Conservation (phyloP, 306 rosid species). For the Medicago arabica region DNA sequence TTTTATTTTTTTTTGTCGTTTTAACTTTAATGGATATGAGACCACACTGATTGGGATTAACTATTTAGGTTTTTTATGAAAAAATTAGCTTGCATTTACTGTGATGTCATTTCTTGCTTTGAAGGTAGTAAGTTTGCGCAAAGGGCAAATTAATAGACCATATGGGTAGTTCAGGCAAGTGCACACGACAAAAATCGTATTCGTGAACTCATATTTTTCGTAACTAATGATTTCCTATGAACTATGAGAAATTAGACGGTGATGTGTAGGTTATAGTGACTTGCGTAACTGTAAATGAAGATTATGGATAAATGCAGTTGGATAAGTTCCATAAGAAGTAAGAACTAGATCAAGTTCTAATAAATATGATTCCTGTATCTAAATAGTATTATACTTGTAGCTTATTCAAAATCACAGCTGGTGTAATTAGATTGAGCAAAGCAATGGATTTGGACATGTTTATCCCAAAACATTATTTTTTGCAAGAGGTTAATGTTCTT, state of each 20-base stretch:
- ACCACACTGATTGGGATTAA: neutral
- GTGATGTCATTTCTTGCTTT: no score
- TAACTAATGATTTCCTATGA: conserved; percentile 2
- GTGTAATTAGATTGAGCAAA: no score
- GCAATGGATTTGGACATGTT: no score
- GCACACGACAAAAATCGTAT: neutral
- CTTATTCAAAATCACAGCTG: no score
- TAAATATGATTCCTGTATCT: no score
- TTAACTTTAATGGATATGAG: conserved; percentile 12
- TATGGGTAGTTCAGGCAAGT: no score
- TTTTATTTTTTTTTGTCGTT: no score
- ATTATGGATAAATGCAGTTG: neutral
- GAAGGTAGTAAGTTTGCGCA: no score
- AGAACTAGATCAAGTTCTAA: neutral
- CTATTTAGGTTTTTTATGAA: neutral
- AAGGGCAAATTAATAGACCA: no score
- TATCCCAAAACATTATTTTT: no score
- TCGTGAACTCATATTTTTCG: neutral
- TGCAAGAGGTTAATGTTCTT: neutral
- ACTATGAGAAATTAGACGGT: neutral
- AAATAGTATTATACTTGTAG: no score
- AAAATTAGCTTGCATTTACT: no score
- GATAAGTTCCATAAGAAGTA: neutral
- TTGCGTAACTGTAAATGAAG: neutral
- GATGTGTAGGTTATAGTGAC: neutral